Evolutionary conservation across 1,284 basidiomycete species (phyloP), one percentile per base, ranked within the genome.

Genomic region (Sphaerobolus stellatus): DNA sequence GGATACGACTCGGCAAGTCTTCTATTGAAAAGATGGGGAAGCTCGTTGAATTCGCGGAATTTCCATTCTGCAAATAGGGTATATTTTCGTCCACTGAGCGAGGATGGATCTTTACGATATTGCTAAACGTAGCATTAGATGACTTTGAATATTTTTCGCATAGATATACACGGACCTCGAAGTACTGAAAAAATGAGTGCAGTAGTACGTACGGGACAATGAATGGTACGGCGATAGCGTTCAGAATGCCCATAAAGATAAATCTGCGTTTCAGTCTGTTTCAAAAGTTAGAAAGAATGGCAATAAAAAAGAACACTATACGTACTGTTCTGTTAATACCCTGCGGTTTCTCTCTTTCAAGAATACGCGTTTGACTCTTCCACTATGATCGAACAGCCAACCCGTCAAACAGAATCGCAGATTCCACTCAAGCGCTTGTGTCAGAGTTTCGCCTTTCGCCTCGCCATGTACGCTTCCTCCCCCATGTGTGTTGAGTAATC

Each of bases 161-260:
- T 13, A 36, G 3, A 30, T 45, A 22, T n/a, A 8, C 27, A n/a
- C n/a, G n/a, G 50, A 92, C 94, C 78, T 98, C 96, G 62, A 99
- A 99, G 71, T 99, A 99, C 14, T 95, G 91, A 79, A 99, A 99
- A 81, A 99, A 99, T 1, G 94, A 98, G 70, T 97, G 99, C 83
- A 98, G 89, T 43, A 98, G 71, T 43, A 98, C 81, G 71, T 98
- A 99, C n/a, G 95, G 74, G 31, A 99, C 91, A 64, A 99, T 98
- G 73, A 98, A 96, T 0, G 97, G 97, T 1, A 92, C 93, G 65
- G 98, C 94, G 14, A 96, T 82, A 2, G 91, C 92, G 64, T 99
- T 99, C 56, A 98, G 71, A 49, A 96, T 83, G 16, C 93, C 96
- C 90, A 98, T 96, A 69, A 99, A 96, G 57, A 96, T 84, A 68